Conservation (phyloP, 768 basidiomycete genomes). For the Kwoniella dejecticola region DNA sequence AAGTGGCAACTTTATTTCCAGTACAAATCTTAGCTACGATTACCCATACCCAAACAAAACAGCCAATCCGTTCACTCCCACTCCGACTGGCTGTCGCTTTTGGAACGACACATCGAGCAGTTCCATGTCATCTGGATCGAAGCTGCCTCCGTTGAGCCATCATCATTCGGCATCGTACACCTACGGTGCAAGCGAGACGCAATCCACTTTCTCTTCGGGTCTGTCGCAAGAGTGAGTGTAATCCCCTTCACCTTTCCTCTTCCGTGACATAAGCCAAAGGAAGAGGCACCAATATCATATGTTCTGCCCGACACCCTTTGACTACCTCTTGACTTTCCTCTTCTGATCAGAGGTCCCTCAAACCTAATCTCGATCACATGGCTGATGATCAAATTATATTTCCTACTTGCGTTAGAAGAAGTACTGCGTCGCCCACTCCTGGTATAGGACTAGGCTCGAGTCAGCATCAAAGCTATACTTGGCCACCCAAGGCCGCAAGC, state of each 20-base stretch:
- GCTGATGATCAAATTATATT: neutral
- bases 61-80: neutral
- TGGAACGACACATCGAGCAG: neutral
- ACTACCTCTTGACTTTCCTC: neutral
- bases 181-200: constrained; percentile 16
- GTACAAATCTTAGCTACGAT: neutral
- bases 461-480: neutral
- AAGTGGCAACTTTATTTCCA: neutral
- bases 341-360: neutral
- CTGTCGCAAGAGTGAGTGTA: constrained; percentile 25
- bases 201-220: constrained; percentile 11
- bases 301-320: neutral
- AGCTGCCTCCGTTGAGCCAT: constrained; percentile 1
- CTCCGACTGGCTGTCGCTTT: neutral
- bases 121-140: constrained; percentile 12
- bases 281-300: neutral
- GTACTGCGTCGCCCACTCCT: constrained; percentile 16
- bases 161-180: constrained; percentile 23
- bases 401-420: constrained; percentile 9
- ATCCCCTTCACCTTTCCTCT: neutral
- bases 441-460: neutral
- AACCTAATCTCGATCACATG: neutral
- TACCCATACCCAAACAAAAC: too few species aligned
- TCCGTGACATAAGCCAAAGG: neutral
- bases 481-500: constrained; percentile 7